These are phyloP conservation scores for Fusarium sp. DNA, from an alignment of 2,329 filamentous ascomycete species.

Conservation along the genomic window DNA sequence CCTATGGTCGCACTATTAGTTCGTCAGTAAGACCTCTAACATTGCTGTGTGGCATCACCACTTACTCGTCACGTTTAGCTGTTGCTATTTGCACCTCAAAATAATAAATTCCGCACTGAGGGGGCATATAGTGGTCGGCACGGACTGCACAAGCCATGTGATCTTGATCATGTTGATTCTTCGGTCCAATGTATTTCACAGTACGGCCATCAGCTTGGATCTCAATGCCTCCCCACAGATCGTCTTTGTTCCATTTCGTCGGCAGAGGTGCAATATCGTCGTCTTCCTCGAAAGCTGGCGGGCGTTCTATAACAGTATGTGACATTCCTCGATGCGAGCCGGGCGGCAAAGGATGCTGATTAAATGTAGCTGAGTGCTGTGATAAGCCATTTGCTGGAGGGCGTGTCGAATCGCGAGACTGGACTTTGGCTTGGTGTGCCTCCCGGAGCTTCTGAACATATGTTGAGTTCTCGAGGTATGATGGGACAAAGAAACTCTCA, in stretches of 20 bases:
- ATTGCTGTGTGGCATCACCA: slow-evolving; percentile 30
- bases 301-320: slow-evolving; percentile 86
- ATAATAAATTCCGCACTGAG: slow-evolving; percentile 94
- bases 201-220: slow-evolving; percentile 79
- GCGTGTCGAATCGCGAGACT: slow-evolving; percentile 60
- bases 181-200: slow-evolving; percentile 69
- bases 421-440: slow-evolving; percentile 71
- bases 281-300: slow-evolving; percentile 71
- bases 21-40: slow-evolving; percentile 10
- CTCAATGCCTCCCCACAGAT: slow-evolving; percentile 81
- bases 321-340: slow-evolving; percentile 79
- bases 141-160: slow-evolving; percentile 86
- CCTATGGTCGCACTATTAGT: slow-evolving; percentile 67
- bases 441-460: slow-evolving; percentile 83
- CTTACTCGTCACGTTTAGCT: slow-evolving; percentile 68
- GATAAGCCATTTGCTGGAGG: slow-evolving; percentile 34
- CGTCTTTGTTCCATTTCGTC: slow-evolving; percentile 82
- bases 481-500: slow-evolving; percentile 80
- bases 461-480: slow-evolving; percentile 82
- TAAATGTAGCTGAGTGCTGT: slow-evolving; percentile 63
- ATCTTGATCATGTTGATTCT: slow-evolving; percentile 64
- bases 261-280: slow-evolving; percentile 75
- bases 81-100: slow-evolving; percentile 76
- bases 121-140: slow-evolving; percentile 87
- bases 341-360: slow-evolving; percentile 55